Evolutionary conservation across 2,329 filamentous ascomycete species (phyloP), one percentile per base, ranked within the genome.

Genomic region (Ophiosphaerella narmari): DNA sequence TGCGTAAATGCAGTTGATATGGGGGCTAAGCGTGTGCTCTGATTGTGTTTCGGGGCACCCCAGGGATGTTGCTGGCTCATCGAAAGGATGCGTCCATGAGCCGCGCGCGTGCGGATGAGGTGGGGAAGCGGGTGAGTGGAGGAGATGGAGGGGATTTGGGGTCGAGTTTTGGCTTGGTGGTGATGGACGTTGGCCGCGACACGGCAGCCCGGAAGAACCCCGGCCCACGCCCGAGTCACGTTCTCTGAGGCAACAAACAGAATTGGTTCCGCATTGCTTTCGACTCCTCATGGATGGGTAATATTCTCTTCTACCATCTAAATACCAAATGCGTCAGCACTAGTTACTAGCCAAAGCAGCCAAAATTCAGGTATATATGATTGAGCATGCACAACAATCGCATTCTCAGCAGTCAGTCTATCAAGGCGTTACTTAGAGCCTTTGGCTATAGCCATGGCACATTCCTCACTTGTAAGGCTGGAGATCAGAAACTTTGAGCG

Each of bases 1-100:
- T 75, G 74, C 50, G 75, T 73, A 57, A 76, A 76, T 53, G 74
- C 78, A 60, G 63, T 65, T 62, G 82, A 80, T 65, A 85, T 80
- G 68, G 83, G 82, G 63, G 83, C 78, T 68, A 82, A 80, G 68
- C 82, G 81, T 71, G 78, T 74, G 72, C 73, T 77, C 64, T 80
- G 77, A 70, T 80, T 79, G 70, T 79, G 79, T 71, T 76, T 75
- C 68, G 79, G 75, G 70, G 77, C 75, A 75, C 79, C 80, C 82
- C 82, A 84, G 71, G 79, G 76, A 72, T 79, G 78, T 76, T 81
- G 78, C 75, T 82, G 77, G 74, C 71, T 76, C 73, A 75, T 76
- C 75, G 72, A 72, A 72, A 67, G 63, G 67, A 65, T 60, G 65
- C 65, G 73, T 67, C 72, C 73, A 75, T 75, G 63, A 68, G 71